Percentiles rank a stretch among this genome's conserved stretches.
phyloP scores from a whole-genome alignment of 208 protist species.

The Naegleria fowleri region DNA sequence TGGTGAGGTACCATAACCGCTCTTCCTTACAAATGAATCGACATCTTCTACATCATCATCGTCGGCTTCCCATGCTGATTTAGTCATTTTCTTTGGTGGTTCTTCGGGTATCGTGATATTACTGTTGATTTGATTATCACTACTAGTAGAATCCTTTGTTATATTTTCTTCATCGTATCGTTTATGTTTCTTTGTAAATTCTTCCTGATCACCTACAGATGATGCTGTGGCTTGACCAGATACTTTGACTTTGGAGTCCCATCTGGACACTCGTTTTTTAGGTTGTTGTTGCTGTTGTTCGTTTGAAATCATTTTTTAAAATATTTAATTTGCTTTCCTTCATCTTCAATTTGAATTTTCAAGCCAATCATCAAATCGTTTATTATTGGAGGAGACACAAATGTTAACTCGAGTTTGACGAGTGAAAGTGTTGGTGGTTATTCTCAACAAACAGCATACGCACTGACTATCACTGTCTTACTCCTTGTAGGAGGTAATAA shows the following conservation, averaged over 20 bases:
- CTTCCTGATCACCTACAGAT: not conserved
- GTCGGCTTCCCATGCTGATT: not conserved
- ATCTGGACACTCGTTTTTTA: not conserved
- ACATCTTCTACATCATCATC: not conserved
- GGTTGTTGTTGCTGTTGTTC: not conserved
- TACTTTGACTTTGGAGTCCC: not conserved
- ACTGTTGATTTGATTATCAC: not conserved
- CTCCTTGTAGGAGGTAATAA: not conserved
- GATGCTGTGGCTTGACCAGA: not conserved
- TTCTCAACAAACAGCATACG: too few species aligned
- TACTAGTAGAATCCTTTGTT: not conserved
- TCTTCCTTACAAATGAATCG: not conserved
- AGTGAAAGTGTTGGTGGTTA: too few species aligned
- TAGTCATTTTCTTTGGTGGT: not conserved
- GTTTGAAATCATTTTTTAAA: not conserved
- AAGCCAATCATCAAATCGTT: too few species aligned
- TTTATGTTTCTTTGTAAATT: not conserved
- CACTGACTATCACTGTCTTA: too few species aligned
- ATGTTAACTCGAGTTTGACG: too few species aligned
- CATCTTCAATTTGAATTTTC: too few species aligned
- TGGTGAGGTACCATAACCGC: not conserved
- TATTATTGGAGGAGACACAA: too few species aligned
- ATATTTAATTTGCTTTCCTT: not conserved
- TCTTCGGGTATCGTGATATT: not conserved
- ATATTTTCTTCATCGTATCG: not conserved